Evolutionary conservation across 331 rosid species (phyloP).

Genomic region (Acacia concinna): DNA sequence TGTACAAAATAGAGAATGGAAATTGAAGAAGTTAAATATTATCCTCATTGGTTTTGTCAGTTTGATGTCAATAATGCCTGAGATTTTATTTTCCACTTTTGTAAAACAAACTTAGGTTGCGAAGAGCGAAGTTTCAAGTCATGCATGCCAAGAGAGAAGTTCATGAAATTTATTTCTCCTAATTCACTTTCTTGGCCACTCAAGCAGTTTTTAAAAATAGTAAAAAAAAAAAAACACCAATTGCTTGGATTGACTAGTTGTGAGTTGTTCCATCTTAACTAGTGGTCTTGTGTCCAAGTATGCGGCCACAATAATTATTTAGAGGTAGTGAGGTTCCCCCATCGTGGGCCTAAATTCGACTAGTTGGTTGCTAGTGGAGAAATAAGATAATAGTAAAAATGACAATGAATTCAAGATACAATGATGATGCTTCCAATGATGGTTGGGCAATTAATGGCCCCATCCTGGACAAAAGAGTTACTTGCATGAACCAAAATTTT

Average conservation of each 20-base stretch:
- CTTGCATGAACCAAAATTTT: constrained; percentile 16
- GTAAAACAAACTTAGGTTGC: constrained; percentile 11
- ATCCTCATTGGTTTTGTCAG: constrained; percentile 5
- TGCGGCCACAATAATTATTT: too few species aligned
- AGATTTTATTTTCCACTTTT: not conserved
- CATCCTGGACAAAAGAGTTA: constrained; percentile 27
- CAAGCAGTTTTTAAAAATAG: not conserved
- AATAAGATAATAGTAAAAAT: too few species aligned
- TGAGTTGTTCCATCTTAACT: too few species aligned
- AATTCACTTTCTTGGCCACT: not conserved
- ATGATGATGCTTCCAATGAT: not conserved
- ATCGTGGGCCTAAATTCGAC: too few species aligned
- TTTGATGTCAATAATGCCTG: not conserved
- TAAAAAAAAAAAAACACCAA: too few species aligned
- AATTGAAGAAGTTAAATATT: constrained; percentile 8
- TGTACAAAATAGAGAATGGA: not conserved
- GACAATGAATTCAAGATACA: not conserved
- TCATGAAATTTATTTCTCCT: not conserved
- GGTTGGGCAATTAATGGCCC: not conserved
- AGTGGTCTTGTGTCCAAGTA: too few species aligned
- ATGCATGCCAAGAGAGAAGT: constrained; percentile 5
- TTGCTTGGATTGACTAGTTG: too few species aligned
- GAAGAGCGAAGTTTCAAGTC: constrained; percentile 23
- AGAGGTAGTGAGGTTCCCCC: too few species aligned
- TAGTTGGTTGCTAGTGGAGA: too few species aligned